Evolutionary conservation across 495 filamentous ascomycete species (phyloP).

Genomic region (Xylaria palmicola): DNA sequence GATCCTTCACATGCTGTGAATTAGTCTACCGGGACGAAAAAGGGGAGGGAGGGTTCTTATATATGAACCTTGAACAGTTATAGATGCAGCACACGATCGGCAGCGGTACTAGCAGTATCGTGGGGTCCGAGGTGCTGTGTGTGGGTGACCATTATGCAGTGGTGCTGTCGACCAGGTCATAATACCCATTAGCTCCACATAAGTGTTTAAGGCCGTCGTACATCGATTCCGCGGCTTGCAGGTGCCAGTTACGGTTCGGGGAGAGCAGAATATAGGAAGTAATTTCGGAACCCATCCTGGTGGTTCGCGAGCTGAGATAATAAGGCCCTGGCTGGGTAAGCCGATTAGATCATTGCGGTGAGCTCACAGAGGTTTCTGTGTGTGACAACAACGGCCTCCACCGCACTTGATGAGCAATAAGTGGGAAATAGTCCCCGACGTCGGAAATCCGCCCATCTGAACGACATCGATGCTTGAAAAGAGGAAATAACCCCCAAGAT

Average conservation of each 20-base stretch:
- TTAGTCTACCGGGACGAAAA: neutral
- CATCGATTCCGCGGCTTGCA: slow-evolving; percentile 34
- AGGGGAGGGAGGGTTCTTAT: neutral
- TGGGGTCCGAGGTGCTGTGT: slow-evolving; percentile 32
- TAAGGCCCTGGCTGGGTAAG: slow-evolving; percentile 9
- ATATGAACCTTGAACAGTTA: slow-evolving; percentile 24
- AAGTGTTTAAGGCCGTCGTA: slow-evolving; percentile 33
- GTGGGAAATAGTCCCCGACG: neutral
- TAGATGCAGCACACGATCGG: slow-evolving; percentile 33
- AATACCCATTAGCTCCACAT: slow-evolving; percentile 35
- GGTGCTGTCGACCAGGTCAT: slow-evolving; percentile 32
- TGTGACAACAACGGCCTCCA: slow-evolving; percentile 15
- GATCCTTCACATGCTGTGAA: neutral
- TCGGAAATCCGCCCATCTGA: slow-evolving; percentile 12
- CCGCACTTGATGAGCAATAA: slow-evolving; percentile 6
- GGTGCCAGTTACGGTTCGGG: slow-evolving; percentile 26
- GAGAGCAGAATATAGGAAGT: slow-evolving; percentile 6
- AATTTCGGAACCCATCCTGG: slow-evolving; percentile 14
- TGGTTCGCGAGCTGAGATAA: slow-evolving; percentile 13
- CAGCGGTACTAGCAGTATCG: slow-evolving; percentile 30
- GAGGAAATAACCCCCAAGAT: slow-evolving; percentile 20
- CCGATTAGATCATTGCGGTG: slow-evolving; percentile 13
- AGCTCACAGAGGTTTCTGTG: slow-evolving; percentile 13
- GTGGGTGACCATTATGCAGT: slow-evolving; percentile 33
- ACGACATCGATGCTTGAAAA: slow-evolving; percentile 14